Base-by-base conservation (phyloP, 768 basidiomycete species). In the Cystofilobasidium capitatum region DNA sequence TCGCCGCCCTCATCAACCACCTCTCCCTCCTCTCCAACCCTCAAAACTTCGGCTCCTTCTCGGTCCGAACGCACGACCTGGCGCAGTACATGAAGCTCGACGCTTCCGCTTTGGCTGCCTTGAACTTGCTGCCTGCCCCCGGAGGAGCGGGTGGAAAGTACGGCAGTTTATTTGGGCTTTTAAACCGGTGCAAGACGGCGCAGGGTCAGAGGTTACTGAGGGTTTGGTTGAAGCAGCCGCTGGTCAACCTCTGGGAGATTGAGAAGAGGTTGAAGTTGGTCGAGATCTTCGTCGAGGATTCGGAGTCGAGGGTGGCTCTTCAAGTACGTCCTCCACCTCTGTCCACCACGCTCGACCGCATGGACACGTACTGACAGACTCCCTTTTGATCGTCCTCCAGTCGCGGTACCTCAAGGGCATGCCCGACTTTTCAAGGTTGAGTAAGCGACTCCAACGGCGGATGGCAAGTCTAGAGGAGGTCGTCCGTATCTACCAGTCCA, bases 31-130 rank as follows among this genome's bases (percentile, higher is more conserved):
- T 91, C 2, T 80, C 85, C 9, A 89, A 94, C 71, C 78, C 85
- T 7, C 81, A 85, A 3, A 91, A 93, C 72, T 85, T 87, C 70
- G 87, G 86, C 26, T 83, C 86, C 65, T 98, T 86, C 79, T 84
- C 82, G 17, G 81, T 99, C 16, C 83, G 82, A 44, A 88, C 87
- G 0, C 93, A 99, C 74, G 92, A 98, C 74, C 81, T 99, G 0
- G 84, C 88, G 1, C 92, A 89, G 74, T 98, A 87, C 77, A 96
- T 99, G 92, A 87, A 86, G 66, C 83, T 98, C 12, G 96, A 99
- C 75, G 91, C 96, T 1, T 94, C 91, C 70, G 94, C 96, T 0
- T 79, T 98, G 22, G 83, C 88, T 60, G 96, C 96, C 0, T 79
- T 99, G 31, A 90, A 91, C 73, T 79, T 98, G 20, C 84, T 88